phyloP scores from a whole-genome alignment of 2,329 filamentous ascomycete species.

The Lasiodiplodia theobromae region DNA sequence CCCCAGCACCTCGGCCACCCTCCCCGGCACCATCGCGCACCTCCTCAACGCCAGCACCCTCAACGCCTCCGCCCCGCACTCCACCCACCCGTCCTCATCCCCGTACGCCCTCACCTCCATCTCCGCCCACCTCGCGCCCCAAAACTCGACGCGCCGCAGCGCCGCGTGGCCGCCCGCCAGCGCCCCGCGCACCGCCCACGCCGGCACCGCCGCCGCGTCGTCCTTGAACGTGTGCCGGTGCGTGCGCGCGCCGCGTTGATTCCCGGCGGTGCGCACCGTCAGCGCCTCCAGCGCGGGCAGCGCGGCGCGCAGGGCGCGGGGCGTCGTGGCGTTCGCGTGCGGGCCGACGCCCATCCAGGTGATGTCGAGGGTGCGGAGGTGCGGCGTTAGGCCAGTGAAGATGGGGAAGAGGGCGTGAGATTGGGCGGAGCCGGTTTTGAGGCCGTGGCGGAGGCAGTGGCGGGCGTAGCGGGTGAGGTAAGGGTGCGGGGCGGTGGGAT shows the following conservation, averaged over 20 bases:
- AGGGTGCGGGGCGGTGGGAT: background rate
- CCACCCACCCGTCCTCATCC: background rate
- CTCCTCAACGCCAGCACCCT: background rate
- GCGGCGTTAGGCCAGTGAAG: background rate
- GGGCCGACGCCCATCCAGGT: background rate
- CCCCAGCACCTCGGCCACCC: background rate
- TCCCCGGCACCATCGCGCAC: background rate
- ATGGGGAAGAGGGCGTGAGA: background rate
- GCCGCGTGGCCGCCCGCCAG: background rate
- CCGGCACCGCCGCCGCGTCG: background rate
- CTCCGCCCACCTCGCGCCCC: background rate
- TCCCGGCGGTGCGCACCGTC: background rate
- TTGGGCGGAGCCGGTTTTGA: background rate
- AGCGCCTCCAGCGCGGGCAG: background rate
- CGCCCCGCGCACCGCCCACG: background rate
- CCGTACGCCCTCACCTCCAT: background rate
- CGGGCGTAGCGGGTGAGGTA: background rate
- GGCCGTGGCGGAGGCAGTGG: background rate
- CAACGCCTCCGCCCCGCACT: background rate
- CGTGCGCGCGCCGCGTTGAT: background rate
- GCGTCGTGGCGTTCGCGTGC: background rate
- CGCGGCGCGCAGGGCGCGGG: background rate
- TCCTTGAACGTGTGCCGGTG: background rate
- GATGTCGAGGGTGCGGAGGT: slow-evolving; percentile 8
- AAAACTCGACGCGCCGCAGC: background rate